Evolutionary conservation across 257 asterid genomes (phyloP).

Genomic region (Solanum arcanum): DNA sequence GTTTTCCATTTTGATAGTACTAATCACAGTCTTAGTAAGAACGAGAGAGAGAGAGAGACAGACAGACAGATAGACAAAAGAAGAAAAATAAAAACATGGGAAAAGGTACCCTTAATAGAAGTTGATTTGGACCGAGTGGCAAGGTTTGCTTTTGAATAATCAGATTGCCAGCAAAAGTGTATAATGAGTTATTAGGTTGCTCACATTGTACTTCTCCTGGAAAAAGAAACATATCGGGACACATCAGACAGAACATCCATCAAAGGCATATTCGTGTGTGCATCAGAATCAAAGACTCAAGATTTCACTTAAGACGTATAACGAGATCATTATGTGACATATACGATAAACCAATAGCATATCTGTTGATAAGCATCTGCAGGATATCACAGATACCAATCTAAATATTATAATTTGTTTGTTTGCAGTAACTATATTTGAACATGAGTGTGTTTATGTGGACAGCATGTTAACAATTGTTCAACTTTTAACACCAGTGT

Average conservation of each 20-base stretch:
- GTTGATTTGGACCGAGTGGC: constrained; percentile 98
- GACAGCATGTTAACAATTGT: background rate
- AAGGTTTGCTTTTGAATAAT: constrained; percentile 77
- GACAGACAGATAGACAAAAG: background rate
- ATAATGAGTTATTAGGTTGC: constrained; percentile 98
- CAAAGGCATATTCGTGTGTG: background rate
- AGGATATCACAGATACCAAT: background rate
- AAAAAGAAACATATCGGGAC: background rate
- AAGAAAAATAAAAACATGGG: background rate
- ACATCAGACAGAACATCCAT: background rate
- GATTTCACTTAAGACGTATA: background rate
- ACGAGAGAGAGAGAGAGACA: background rate
- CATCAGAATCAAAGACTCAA: background rate
- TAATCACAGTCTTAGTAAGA: background rate
- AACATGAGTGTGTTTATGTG: background rate
- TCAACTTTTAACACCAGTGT: background rate
- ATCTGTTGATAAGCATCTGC: background rate
- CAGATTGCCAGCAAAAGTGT: constrained; percentile 96
- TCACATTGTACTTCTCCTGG: constrained; percentile 99
- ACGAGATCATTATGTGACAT: background rate
- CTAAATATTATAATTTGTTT: background rate
- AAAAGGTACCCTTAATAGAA: constrained; percentile 67
- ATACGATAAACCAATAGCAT: background rate
- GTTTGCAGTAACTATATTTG: background rate
- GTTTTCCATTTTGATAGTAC: background rate